Percentiles rank a stretch among this genome's conserved stretches.
Evolutionary conservation across 441 rosid genomes (phyloP).

Genomic region (Populus hybrid): DNA sequence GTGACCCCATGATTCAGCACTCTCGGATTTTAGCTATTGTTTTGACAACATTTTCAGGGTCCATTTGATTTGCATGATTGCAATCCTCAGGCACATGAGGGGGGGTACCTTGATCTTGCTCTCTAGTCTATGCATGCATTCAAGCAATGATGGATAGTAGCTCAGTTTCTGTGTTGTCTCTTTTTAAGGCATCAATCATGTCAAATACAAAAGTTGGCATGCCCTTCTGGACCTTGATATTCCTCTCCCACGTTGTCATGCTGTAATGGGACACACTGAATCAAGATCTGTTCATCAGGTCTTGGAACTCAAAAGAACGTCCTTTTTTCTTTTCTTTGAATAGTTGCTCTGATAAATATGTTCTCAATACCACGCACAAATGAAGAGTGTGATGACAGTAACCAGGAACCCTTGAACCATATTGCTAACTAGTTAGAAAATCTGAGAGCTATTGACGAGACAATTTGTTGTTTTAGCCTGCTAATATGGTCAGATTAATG

Average conservation of each 20-base stretch:
- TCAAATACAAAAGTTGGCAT: not conserved
- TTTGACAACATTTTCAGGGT: not conserved
- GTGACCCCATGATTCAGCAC: slow-evolving; percentile 3
- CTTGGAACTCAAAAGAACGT: not conserved
- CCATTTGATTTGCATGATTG: slow-evolving; percentile 2
- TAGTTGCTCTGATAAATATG: not conserved
- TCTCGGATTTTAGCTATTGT: slow-evolving; percentile 9
- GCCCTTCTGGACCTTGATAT: not conserved
- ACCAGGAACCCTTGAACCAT: not conserved
- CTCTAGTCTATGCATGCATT: not conserved
- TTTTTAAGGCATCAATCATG: not conserved
- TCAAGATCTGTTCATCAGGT: not conserved
- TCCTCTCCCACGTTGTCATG: not conserved
- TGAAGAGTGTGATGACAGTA: not conserved
- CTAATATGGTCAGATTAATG: not conserved
- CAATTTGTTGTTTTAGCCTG: not conserved
- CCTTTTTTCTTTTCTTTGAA: not conserved
- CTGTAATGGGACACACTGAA: not conserved
- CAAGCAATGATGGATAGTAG: slow-evolving; percentile 1
- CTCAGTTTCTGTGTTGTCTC: not conserved
- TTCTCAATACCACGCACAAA: not conserved
- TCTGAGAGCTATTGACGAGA: not conserved
- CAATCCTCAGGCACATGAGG: not conserved
- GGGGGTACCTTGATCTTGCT: not conserved
- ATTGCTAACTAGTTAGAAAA: not conserved